Conservation (phyloP, 768 basidiomycete species). For the Russula ochroleuca region DNA sequence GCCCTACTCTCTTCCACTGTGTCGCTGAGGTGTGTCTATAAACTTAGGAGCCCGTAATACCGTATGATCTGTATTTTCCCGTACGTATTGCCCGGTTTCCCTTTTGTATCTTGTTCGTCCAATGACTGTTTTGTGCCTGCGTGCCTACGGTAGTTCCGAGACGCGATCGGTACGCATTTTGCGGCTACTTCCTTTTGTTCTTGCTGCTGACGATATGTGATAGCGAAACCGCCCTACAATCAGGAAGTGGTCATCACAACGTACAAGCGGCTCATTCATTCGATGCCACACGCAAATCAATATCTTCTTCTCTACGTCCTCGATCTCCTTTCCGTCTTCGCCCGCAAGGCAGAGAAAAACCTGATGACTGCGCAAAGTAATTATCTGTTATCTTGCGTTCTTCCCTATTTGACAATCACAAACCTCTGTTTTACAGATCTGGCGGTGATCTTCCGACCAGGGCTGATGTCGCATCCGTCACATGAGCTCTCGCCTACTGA, state of each 20-base stretch:
- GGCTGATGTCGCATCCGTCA: conserved; percentile 81
- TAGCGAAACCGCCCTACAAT: conserved; percentile 64
- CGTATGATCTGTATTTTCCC: conserved; percentile 80
- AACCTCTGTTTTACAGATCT: conserved; percentile 53
- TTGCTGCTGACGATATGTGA: conserved; percentile 23
- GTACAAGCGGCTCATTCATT: conserved; percentile 80
- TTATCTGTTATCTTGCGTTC: conserved; percentile 33
- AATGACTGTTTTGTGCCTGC: background rate
- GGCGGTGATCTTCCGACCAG: conserved; percentile 95
- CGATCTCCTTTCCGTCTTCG: conserved; percentile 92
- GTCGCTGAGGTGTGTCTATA: conserved; percentile 12
- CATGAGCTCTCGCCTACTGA: conserved; percentile 85
- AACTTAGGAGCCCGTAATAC: conserved; percentile 87
- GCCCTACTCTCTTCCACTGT: conserved; percentile 10
- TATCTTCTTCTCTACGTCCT: conserved; percentile 96
- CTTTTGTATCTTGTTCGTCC: conserved; percentile 7
- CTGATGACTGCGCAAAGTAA: conserved; percentile 92
- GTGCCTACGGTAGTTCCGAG: conserved; percentile 57
- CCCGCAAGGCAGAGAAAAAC: conserved; percentile 86
- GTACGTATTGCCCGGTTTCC: conserved; percentile 46
- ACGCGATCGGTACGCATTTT: conserved; percentile 56
- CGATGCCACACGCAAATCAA: conserved; percentile 85
- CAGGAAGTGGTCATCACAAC: conserved; percentile 68
- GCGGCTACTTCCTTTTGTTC: background rate
- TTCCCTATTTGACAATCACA: background rate